Percentiles rank a stretch among this genome's conserved stretches.
These are phyloP conservation scores for Mortierella sp. DNA, from an alignment of 371 early-diverging fungal species.

Conservation along the genomic window DNA sequence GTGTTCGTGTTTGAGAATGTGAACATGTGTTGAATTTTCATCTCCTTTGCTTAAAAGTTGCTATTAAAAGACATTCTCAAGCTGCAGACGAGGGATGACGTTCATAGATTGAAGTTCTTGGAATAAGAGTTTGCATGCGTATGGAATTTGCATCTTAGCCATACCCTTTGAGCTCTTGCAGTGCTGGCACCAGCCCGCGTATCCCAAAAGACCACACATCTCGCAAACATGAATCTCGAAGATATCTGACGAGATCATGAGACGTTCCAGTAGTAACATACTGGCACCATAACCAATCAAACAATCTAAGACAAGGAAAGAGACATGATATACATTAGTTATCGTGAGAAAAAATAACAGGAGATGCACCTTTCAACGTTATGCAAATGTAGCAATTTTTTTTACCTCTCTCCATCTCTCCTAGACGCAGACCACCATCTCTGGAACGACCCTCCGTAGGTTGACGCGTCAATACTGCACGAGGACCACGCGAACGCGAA, in stretches of 20 bases:
- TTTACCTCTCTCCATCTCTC: constrained; percentile 97
- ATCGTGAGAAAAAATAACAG: neutral
- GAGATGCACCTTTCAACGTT: neutral
- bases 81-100: constrained; percentile 82
- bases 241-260: constrained; percentile 96
- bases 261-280: constrained; percentile 93
- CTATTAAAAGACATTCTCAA: constrained; percentile 57
- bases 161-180: constrained; percentile 92
- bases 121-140: constrained; percentile 96
- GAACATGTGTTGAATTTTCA: neutral
- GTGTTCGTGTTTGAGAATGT: neutral
- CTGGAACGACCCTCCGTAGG: constrained; percentile 99
- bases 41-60: neutral
- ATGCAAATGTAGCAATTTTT: neutral
- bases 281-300: constrained; percentile 98
- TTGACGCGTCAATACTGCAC: constrained; percentile 96
- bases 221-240: constrained; percentile 96
- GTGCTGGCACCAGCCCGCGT: constrained; percentile 95
- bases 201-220: constrained; percentile 94
- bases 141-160: constrained; percentile 95
- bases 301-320: constrained; percentile 76
- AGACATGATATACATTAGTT: neutral
- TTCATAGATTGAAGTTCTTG: constrained; percentile 99
- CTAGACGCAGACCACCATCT: constrained; percentile 98
- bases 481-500: constrained; percentile 96